Percentiles rank a stretch among this genome's conserved stretches.
Conservation (phyloP, 306 rosid species). For the Quercus dentata region DNA sequence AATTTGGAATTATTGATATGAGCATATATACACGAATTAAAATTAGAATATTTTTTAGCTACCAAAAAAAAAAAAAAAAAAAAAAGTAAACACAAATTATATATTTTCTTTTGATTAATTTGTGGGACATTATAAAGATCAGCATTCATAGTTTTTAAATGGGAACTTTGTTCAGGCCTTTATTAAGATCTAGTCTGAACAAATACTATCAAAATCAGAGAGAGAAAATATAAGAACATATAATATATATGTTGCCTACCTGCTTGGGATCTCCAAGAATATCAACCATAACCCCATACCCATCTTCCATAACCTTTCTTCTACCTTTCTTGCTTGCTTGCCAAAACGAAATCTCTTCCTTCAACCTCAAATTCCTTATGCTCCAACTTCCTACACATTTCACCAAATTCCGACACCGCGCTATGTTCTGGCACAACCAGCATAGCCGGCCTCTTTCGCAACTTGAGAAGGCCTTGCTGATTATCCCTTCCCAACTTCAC, state of each 20-base stretch:
- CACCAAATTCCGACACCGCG: slow-evolving; percentile 3
- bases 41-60: too few species aligned
- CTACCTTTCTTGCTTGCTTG: slow-evolving; percentile 41
- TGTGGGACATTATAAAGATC: neutral
- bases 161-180: neutral
- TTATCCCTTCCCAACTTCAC: neutral
- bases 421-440: slow-evolving; percentile 30
- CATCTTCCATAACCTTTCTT: slow-evolving; percentile 38
- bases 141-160: neutral
- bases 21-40: too few species aligned
- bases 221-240: too few species aligned
- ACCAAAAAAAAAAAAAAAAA: too few species aligned
- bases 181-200: too few species aligned
- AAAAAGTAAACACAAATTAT: too few species aligned
- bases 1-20: too few species aligned
- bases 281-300: slow-evolving; percentile 26
- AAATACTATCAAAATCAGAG: too few species aligned
- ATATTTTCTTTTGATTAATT: neutral
- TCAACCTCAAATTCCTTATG: slow-evolving; percentile 24
- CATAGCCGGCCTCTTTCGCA: slow-evolving; percentile 26
- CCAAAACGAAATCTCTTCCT: slow-evolving; percentile 36
- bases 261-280: slow-evolving; percentile 38
- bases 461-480: neutral
- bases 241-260: slow-evolving; percentile 11
- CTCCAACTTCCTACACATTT: slow-evolving; percentile 21